Base-by-base conservation (phyloP, 2,329 filamentous ascomycete species). In the Trichophyton verrucosum region DNA sequence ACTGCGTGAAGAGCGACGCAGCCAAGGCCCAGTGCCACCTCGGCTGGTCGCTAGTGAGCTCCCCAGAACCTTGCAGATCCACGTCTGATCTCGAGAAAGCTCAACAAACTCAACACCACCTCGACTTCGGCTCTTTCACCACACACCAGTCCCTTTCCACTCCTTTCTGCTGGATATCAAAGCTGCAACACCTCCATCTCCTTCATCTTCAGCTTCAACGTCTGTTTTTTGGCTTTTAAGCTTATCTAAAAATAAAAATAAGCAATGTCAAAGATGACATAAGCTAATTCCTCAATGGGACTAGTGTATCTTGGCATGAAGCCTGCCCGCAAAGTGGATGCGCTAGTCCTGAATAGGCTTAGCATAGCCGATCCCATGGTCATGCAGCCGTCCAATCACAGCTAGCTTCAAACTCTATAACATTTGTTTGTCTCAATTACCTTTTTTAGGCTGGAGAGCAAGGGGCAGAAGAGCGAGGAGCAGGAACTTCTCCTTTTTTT, bases 341-440 rank as follows among this genome's bases (percentile, higher is more conserved):
- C 51, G 51, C 51, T 55, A 36, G 13, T 33, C 30, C 51, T 1
- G 11, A 36, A 8, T 5, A n/a, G 27, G 27, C 27, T 4, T 55
- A 55, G 30, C 20, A 17, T 27, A 24, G 56, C 56, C 56, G 36
- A 42, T 27, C 20, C 17, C 3, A n/a, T 13, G 33, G 56, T 27
- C 36, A 58, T 11, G 56, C 30, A 17, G 27, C 42, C 36, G 57
- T 30, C 57, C 42, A 47, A 59, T 47, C 57, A 59, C 42, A 20
- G 40, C n/a, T 44, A 44, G 24, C 2, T 24, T 11, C 27, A 6
- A 9, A 22, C 9, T 36, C 1, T 20, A 33, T 58, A 42, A 15
- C 44, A 33, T 17, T 46, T 44, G 56, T 22, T 47, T 55, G 51
- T 55, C 51, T 55, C 27, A 55, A 55, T 55, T 55, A 15, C 51